Conservation (phyloP, 768 basidiomycete genomes). For the Agrocybe pediades region DNA sequence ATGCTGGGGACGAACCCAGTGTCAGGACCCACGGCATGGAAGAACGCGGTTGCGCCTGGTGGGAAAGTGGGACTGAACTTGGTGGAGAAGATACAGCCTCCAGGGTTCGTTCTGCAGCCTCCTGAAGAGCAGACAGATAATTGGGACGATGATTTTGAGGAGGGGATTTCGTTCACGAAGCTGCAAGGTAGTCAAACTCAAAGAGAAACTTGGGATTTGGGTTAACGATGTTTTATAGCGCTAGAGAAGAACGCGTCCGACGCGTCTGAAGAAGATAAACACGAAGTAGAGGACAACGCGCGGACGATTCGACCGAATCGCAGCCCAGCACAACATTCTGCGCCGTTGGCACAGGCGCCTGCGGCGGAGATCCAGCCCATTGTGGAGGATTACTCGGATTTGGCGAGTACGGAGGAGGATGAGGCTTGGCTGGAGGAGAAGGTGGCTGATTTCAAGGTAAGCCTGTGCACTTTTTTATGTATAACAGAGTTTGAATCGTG, state of each 20-base stretch:
- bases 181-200: constrained; percentile 52
- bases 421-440: constrained; percentile 70
- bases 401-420: constrained; percentile 80
- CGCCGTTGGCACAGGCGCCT: constrained; percentile 63
- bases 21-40: constrained; percentile 35
- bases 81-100: constrained; percentile 60
- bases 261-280: constrained; percentile 58
- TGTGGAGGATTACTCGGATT: constrained; percentile 91
- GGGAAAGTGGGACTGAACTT: constrained; percentile 40
- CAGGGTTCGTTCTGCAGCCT: constrained; percentile 65
- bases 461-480: too few species aligned
- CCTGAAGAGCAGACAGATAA: constrained; percentile 91
- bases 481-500: too few species aligned
- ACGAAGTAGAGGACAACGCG: constrained; percentile 69
- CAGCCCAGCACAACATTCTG: constrained; percentile 60
- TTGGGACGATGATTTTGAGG: constrained; percentile 99
- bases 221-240: constrained; percentile 38
- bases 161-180: constrained; percentile 87
- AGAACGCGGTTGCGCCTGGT: constrained; percentile 31
- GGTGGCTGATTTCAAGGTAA: constrained; percentile 82
- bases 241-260: constrained; percentile 61
- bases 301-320: constrained; percentile 78
- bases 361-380: constrained; percentile 65
- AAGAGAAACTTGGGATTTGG: not conserved
- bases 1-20: constrained; percentile 28